Base-by-base conservation (phyloP, 768 basidiomycete species). In the Polyporus arcularius region DNA sequence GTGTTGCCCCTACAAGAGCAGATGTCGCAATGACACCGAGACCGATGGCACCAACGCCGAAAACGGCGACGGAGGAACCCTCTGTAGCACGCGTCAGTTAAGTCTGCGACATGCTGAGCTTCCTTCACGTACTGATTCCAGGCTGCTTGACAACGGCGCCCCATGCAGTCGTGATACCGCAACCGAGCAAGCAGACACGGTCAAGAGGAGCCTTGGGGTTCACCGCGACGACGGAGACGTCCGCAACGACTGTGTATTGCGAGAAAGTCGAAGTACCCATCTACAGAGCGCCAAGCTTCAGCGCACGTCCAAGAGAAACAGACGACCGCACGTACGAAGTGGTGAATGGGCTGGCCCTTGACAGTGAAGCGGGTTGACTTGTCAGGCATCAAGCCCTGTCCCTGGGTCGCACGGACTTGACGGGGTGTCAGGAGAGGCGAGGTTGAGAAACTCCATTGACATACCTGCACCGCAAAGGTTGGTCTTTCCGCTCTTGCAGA, bases 201-300 rank as follows among this genome's bases (percentile, higher is more conserved):
- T 98, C 90, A 14, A 99, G 83, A 9, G 94, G 94, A 1, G 97
- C 97, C 61, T 83, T 78, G 61, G 85, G 81, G 77, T 88, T 87
- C 61, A 99, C 88, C 15, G 93, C 86, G 54, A 98, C 97, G 28
- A 99, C 92, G 18, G 96, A 98, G 47, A 95, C 95, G 65, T 99
- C 95, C 48, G 94, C 92, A 2, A 99, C 94, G 60, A 99, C 97
- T 8, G 97, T 97, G 80, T 98, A 99, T 73, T 98, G 96, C n/a
- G 96, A 97, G 80, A 99, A 99, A 2, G 97, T 96, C 35, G 96
- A 98, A 30, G 90, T 94, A 45, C 97, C 97, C 97, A 98, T 99
- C 95, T 97, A 15, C 7, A 46, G 40, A 26, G 16, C 16, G 10
- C 10, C 42, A 15, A 48, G 10, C 10, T 11, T 48, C 21, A 48